A percentile compares a stretch with the other conserved stretches of the same genome.
These are phyloP conservation scores for Phytophthora idaei DNA, from an alignment of 352 stramenopile genomes.

Conservation along the genomic window DNA sequence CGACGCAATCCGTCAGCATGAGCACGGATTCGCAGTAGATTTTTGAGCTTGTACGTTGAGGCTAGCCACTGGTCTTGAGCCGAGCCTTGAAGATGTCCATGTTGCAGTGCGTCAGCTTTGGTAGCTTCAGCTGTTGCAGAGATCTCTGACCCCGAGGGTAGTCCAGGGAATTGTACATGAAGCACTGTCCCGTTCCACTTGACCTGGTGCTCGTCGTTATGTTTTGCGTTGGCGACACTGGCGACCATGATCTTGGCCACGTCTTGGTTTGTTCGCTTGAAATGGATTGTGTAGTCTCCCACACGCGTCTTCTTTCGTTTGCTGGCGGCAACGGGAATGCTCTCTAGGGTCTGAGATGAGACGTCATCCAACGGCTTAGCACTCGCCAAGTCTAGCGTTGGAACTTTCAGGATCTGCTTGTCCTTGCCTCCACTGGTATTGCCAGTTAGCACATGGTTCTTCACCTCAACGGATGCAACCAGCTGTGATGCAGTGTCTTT, in stretches of 20 bases:
- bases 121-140: not conserved
- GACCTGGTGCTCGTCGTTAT: conserved; percentile 30
- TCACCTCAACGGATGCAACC: not conserved
- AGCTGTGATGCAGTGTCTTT: not conserved
- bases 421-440: not conserved
- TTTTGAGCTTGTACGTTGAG: conserved; percentile 48
- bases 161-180: conserved; percentile 31
- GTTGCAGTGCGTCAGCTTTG: not conserved
- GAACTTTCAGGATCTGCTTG: not conserved
- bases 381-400: conserved; percentile 23
- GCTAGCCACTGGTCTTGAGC: conserved; percentile 24
- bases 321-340: not conserved
- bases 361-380: conserved; percentile 8
- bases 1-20: conserved; percentile 55
- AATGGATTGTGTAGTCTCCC: conserved; percentile 40
- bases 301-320: conserved; percentile 40
- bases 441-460: not conserved
- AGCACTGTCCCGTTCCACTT: conserved; percentile 51
- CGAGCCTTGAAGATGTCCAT: conserved; percentile 2
- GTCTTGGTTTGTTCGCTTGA: conserved; percentile 27
- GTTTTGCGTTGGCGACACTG: conserved; percentile 5
- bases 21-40: conserved; percentile 53
- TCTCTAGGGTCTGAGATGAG: not conserved
- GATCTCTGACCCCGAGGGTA: not conserved
- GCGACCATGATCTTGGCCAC: conserved; percentile 10